These are phyloP conservation scores for Mortierella sp. DNA, from an alignment of 371 early-diverging fungal species.

Conservation along the genomic window DNA sequence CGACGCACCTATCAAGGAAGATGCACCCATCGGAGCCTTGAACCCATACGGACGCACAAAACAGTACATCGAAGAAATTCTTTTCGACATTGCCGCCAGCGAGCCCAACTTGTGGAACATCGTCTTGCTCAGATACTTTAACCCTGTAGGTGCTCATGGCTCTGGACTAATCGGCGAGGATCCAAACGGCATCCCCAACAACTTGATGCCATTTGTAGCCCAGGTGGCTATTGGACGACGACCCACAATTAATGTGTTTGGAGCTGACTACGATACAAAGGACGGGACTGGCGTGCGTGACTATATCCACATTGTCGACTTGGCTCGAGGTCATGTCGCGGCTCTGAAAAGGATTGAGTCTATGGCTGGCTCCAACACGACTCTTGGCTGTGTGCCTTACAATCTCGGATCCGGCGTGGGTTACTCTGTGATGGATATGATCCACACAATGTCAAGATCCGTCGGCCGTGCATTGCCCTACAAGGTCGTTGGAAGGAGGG, in stretches of 20 bases:
- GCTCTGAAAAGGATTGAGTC: constrained; percentile 78
- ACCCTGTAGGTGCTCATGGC: constrained; percentile 91
- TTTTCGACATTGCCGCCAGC: constrained; percentile 71
- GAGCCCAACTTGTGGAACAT: constrained; percentile 51
- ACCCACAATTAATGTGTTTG: constrained; percentile 82
- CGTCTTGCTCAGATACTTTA: constrained; percentile 79
- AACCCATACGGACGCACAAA: constrained; percentile 94
- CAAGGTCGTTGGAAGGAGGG: constrained; percentile 73
- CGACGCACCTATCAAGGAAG: constrained; percentile 71
- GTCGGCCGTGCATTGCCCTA: constrained; percentile 78
- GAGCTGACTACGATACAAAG: constrained; percentile 85
- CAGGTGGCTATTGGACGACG: constrained; percentile 85
- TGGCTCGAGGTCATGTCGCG: constrained; percentile 88
- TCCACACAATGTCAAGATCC: constrained; percentile 80
- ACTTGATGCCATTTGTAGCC: constrained; percentile 89
- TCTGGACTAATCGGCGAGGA: constrained; percentile 92
- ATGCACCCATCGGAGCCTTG: constrained; percentile 70
- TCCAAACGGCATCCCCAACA: constrained; percentile 87
- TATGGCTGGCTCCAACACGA: constrained; percentile 8
- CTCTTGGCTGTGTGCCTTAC: constrained; percentile 73
- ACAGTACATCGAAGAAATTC: constrained; percentile 83
- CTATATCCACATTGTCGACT: constrained; percentile 92
- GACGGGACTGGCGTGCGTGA: constrained; percentile 96
- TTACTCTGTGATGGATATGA: constrained; percentile 90
- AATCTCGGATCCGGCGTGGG: constrained; percentile 93